phyloP scores from a whole-genome alignment of 441 rosid species.

The Flueggea neowawraea region DNA sequence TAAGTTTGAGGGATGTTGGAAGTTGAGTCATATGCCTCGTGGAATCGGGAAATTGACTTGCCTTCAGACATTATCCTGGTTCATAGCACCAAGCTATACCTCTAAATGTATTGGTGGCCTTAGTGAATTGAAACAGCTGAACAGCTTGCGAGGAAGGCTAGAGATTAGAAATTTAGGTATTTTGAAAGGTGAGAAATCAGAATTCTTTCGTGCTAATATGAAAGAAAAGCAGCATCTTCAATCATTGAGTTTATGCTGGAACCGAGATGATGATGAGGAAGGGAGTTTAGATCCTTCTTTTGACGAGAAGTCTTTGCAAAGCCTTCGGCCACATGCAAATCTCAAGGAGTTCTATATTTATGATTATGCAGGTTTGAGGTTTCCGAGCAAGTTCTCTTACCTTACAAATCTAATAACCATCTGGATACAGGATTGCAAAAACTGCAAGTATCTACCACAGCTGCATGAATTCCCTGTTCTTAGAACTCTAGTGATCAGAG shows the following conservation, averaged over 20 bases:
- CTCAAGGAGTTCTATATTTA: conserved; percentile 6
- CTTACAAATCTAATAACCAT: conserved; percentile 11
- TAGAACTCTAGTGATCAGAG: not conserved
- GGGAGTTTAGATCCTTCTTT: not conserved
- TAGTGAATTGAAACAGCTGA: conserved; percentile 11
- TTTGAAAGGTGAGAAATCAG: not conserved
- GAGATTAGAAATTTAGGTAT: not conserved
- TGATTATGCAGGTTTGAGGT: conserved; percentile 4
- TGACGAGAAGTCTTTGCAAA: not conserved
- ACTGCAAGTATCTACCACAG: not conserved
- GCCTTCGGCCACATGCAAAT: conserved; percentile 11
- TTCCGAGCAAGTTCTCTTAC: conserved; percentile 15
- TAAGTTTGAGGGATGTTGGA: not conserved
- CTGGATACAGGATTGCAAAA: conserved; percentile 1
- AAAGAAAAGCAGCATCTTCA: conserved; percentile 9
- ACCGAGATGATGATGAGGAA: not conserved
- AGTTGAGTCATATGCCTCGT: conserved; percentile 9
- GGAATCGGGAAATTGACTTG: conserved; percentile 12
- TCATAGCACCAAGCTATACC: not conserved
- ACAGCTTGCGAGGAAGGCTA: conserved; percentile 10
- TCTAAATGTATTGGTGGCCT: not conserved
- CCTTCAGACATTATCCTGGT: conserved; percentile 10
- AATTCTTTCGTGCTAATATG: conserved; percentile 5
- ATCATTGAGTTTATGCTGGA: conserved; percentile 12
- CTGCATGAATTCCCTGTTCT: not conserved